These are phyloP conservation scores for Dunaliella sp. DNA, from an alignment of 139 green algal genomes.

Conservation along the genomic window DNA sequence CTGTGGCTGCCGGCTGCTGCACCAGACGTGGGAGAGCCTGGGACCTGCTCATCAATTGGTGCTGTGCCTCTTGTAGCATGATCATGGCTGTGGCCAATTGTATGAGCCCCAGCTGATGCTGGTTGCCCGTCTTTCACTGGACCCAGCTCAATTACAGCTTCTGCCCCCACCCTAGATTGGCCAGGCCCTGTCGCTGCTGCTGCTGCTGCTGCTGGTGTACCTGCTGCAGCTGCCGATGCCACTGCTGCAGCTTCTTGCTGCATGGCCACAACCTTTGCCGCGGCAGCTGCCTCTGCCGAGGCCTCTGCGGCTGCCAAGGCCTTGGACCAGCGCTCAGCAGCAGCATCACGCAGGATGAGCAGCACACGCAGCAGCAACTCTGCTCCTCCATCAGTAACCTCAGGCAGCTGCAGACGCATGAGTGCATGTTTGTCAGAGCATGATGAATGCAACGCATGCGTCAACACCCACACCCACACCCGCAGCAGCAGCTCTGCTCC, in stretches of 20 bases:
- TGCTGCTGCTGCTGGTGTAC: background rate
- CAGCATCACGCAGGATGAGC: conserved; percentile 10
- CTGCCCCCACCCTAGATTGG: no score
- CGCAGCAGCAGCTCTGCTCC: conserved; percentile 22
- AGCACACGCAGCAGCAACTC: conserved; percentile 31
- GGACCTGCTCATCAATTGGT: no score
- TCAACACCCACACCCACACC: no score
- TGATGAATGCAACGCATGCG: no score
- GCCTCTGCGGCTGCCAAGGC: conserved; percentile 5
- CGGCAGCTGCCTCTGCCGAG: background rate
- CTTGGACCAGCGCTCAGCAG: background rate
- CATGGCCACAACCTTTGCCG: background rate
- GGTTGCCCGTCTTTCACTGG: no score
- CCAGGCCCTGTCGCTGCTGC: background rate
- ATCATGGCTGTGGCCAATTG: no score
- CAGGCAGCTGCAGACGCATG: conserved; percentile 6
- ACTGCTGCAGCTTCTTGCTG: background rate
- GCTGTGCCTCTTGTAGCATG: no score
- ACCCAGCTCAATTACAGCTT: no score
- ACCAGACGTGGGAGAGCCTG: no score
- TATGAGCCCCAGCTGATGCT: no score
- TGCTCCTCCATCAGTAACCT: background rate
- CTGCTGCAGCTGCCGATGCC: background rate
- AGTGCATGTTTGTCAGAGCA: no score
- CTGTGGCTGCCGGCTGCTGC: background rate